Conservation (phyloP, 1,284 basidiomycete species). For the Athelia psychrophila region DNA sequence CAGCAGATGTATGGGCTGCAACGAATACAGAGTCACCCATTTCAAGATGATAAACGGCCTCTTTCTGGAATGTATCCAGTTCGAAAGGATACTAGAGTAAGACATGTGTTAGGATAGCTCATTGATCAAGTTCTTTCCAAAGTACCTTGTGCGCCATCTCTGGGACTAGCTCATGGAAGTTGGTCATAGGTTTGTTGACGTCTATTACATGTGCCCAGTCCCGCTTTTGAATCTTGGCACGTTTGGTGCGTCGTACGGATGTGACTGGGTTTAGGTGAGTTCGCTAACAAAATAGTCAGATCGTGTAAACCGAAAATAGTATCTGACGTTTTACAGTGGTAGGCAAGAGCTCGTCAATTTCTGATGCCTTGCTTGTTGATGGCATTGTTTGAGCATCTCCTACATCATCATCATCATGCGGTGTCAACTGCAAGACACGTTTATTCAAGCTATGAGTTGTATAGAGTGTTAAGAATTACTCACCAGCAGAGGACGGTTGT, state of each 20-base stretch:
- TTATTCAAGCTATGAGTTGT: neutral
- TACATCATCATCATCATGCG: constrained; percentile 13
- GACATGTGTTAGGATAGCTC: neutral
- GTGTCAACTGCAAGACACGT: neutral
- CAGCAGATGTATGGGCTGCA: constrained; percentile 98
- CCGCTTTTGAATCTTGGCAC: constrained; percentile 64
- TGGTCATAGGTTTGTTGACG: constrained; percentile 85
- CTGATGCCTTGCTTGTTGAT: constrained; percentile 27
- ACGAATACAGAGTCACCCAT: constrained; percentile 98
- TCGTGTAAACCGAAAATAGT: constrained; percentile 3
- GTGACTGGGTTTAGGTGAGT: constrained; percentile 55
- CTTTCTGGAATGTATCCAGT: constrained; percentile 92
- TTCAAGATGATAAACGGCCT: constrained; percentile 97
- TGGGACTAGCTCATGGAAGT: constrained; percentile 87
- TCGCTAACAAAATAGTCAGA: constrained; percentile 34
- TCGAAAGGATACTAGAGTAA: constrained; percentile 80
- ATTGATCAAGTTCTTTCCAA: neutral
- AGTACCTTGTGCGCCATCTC: constrained; percentile 82
- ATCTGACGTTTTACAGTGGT: constrained; percentile 51
- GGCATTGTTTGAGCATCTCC: constrained; percentile 15
- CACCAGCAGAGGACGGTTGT: neutral
- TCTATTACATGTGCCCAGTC: constrained; percentile 99
- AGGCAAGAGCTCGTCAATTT: constrained; percentile 83
- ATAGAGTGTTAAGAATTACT: neutral
- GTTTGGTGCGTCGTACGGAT: constrained; percentile 34